Evolutionary conservation across 2,329 filamentous ascomycete genomes (phyloP).

Genomic region (Talaromyces albobiverticillius): DNA sequence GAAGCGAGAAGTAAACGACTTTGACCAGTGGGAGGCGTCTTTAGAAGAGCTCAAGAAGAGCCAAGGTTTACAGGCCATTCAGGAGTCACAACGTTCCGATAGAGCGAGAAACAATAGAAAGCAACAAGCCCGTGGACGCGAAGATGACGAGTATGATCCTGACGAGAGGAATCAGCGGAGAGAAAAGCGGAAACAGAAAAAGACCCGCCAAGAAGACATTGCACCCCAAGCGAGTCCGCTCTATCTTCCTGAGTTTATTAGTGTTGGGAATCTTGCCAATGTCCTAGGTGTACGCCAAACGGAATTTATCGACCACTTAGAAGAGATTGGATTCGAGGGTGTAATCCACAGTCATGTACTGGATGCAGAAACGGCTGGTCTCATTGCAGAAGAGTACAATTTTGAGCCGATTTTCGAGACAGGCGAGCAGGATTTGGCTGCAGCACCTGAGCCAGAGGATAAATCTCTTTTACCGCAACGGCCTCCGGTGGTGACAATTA

Average conservation of each 20-base stretch:
- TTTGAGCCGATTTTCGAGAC: conserved; percentile 76
- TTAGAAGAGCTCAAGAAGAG: conserved; percentile 6
- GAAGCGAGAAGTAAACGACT: conserved; percentile 19
- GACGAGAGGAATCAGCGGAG: conserved; percentile 34
- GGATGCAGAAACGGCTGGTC: conserved; percentile 82
- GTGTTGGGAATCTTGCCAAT: conserved; percentile 74
- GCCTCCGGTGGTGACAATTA: conserved; percentile 95
- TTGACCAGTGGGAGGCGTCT: conserved; percentile 11
- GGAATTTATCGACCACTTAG: conserved; percentile 71
- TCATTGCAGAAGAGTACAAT: conserved; percentile 90
- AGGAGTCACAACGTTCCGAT: neutral
- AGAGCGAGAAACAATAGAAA: neutral
- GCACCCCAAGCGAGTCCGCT: conserved; percentile 57
- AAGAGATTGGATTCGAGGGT: conserved; percentile 85
- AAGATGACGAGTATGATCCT: conserved; percentile 34
- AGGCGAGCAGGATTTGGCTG: conserved; percentile 67
- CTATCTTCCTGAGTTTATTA: conserved; percentile 86
- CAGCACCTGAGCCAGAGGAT: conserved; percentile 67
- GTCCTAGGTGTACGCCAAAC: conserved; percentile 69
- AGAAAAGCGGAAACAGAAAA: conserved; percentile 31
- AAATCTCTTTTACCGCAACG: conserved; percentile 65
- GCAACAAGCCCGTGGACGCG: neutral
- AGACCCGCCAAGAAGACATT: conserved; percentile 39
- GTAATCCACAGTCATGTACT: conserved; percentile 79
- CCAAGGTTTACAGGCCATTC: neutral